phyloP scores from a whole-genome alignment of 1,284 basidiomycete species.

The Xerocomus nothofagi region DNA sequence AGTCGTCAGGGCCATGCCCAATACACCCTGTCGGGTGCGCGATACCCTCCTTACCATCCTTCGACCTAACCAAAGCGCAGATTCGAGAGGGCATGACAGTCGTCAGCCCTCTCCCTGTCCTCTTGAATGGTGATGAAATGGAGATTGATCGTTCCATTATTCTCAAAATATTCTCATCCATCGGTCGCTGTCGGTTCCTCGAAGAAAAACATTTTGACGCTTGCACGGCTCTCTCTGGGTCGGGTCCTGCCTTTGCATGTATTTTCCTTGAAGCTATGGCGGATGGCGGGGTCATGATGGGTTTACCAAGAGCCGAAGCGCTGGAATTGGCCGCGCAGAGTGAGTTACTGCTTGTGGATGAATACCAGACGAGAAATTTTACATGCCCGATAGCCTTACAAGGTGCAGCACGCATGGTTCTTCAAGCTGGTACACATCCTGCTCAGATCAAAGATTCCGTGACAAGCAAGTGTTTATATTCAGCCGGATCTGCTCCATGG shows the following conservation, averaged over 20 bases:
- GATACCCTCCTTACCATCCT: not conserved
- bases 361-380: not conserved
- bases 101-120: constrained; percentile 68
- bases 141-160: constrained; percentile 76
- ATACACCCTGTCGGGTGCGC: constrained; percentile 92
- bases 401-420: constrained; percentile 94
- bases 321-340: constrained; percentile 96
- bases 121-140: constrained; percentile 42
- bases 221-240: constrained; percentile 94
- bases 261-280: constrained; percentile 99
- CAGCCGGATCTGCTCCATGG: not conserved
- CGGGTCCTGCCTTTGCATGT: constrained; percentile 96
- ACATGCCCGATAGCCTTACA: constrained; percentile 71
- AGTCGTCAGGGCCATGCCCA: constrained; percentile 97
- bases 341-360: constrained; percentile 43
- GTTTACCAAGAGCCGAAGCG: constrained; percentile 90
- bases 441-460: constrained; percentile 98
- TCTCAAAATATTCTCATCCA: constrained; percentile 91
- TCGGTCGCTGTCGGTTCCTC: constrained; percentile 90
- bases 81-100: constrained; percentile 98
- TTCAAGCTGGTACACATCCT: constrained; percentile 87
- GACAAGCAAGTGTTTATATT: constrained; percentile 68
- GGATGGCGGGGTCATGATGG: constrained; percentile 99
- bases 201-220: constrained; percentile 99
- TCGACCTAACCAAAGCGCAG: constrained; percentile 41